phyloP scores from a whole-genome alignment of 305 asterid species.

The Solanum hybrid region DNA sequence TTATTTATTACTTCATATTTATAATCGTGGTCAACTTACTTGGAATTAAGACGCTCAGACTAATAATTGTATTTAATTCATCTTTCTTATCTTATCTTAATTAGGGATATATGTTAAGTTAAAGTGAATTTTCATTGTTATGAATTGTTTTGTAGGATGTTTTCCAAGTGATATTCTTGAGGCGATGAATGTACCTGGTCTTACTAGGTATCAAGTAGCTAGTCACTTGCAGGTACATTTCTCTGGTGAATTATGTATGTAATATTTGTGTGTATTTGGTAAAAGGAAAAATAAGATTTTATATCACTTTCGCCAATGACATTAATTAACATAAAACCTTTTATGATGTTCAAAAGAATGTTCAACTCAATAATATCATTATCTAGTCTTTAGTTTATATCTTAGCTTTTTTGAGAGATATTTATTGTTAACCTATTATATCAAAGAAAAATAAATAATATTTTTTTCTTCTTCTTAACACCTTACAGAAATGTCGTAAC shows the following conservation, averaged over 20 bases:
- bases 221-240: constrained; percentile 36
- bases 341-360: background rate
- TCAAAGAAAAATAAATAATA: too few relatives aligned
- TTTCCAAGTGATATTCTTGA: constrained; percentile 42
- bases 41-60: background rate
- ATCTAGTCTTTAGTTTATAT: background rate
- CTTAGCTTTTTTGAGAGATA: background rate
- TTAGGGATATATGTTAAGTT: background rate
- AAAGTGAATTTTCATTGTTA: background rate
- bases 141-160: constrained; percentile 22
- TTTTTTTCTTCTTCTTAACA: background rate
- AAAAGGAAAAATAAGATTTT: background rate
- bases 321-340: background rate
- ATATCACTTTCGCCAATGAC: background rate
- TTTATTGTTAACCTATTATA: background rate
- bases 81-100: background rate
- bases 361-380: background rate
- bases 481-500: constrained; percentile 19
- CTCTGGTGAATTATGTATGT: background rate
- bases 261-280: background rate
- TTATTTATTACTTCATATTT: background rate
- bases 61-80: background rate
- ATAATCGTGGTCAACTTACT: background rate
- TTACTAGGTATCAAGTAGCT: constrained; percentile 54
- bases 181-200: constrained; percentile 40